Base-by-base conservation (phyloP, 2,329 filamentous ascomycete genomes). In the Dactylellina parvicollis region DNA sequence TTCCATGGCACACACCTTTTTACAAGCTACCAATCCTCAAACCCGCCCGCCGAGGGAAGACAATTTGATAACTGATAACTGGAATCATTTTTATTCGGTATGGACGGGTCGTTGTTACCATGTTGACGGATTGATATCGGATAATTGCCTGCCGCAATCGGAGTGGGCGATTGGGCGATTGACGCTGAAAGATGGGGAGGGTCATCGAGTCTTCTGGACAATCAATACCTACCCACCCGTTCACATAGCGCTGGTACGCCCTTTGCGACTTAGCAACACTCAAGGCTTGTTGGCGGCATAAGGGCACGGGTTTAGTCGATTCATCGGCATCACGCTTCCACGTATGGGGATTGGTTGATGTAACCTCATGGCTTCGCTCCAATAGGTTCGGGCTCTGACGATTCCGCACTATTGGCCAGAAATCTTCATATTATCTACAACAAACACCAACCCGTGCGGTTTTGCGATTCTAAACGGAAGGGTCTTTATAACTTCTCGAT, bases 51-150 rank as follows among this genome's bases (percentile, higher is more conserved):
- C 20, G 30, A 42, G 38, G 16, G 50, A 55, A 9, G 32, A 12
- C 16, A 9, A 32, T 49, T 56, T 49, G 32, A n/a, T 34, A 65
- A 52, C 14, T 38, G 40, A 30, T 47, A 14, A 50, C 30, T 50
- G 61, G 44, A 30, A 49, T 34, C 30, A 38, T 24, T 66, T 30
- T 30, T 49, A n/a, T 49, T 38, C 12, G n/a, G n/a, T n/a, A n/a
- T n/a, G n/a, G n/a, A n/a, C n/a, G n/a, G n/a, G n/a, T n/a, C n/a
- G n/a, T n/a, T n/a, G n/a, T n/a, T n/a, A n/a, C n/a, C n/a, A 28
- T 16, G 52, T 46, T 44, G 64, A 55, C 54, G 40, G 61, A 54
- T 49, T 55, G n/a, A 52, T 24, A 22, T 24, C 56, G 49, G 32
- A 18, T 32, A 24, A 44, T 59, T 52, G 12, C 24, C 34, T 38